Evolutionary conservation across 208 protist genomes (phyloP), one percentile per base, ranked within the genome.

Genomic region (Acanthamoeba rhysodes): DNA sequence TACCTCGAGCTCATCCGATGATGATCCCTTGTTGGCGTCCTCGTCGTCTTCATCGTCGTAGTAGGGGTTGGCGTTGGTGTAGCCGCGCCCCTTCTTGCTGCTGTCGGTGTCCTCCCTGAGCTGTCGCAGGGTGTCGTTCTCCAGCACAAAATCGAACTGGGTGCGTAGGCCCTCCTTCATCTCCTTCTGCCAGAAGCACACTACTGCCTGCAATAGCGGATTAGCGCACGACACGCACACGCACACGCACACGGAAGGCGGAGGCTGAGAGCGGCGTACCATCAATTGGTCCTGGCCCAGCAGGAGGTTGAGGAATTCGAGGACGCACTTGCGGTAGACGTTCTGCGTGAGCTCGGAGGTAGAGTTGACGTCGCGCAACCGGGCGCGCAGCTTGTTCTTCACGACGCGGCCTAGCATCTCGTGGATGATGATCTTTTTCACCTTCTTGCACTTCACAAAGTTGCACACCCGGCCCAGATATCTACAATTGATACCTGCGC

Each of bases 371-470:
- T 85, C 78, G 29, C 78, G 78, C 22, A 85, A 55, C 22, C 48
- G 29, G 9, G 45, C 45, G 29, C 48, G 34, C 8, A 85, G 78
- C 34, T 59, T 85, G 78, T 59, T 85, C 48, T 85, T 85, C 12
- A 85, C 48, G 10, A 85, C 78, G 34, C 78, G 78, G 14, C 45
- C 78, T 2, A 85, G 34, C 78, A 85, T 85, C 45, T 85, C 78
- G 45, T 85, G 78, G 48, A 85, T 48, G 45, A 85, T 59, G 45
- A 85, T 59, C 45, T 57, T 85, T 9, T 57, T 48, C 12, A 85
- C 34, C 48, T 85, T 48, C 78, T 85, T 48, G 45, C 48, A 59
- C 45, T 34, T 85, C 24, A 57, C 78, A n/a, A 20, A 0, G 48
- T 85, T 48, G 34, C 78, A 57, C 18, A 85, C 45, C 22, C 48